Evolutionary conservation across 352 stramenopile genomes (phyloP).

Genomic region (Pythium aquatile): DNA sequence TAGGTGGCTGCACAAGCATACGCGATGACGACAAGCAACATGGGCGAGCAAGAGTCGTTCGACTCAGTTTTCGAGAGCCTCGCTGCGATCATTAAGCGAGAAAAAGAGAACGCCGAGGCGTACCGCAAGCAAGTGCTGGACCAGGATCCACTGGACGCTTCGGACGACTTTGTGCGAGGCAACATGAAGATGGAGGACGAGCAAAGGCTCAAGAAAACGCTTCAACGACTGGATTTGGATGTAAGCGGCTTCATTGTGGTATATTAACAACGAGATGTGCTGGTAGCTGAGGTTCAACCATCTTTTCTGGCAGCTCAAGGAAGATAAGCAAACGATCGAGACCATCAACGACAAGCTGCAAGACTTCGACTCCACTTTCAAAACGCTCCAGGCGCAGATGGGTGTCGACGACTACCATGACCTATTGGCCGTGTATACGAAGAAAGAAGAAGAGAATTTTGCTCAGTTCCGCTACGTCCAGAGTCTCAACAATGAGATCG

Average conservation of each 20-base stretch:
- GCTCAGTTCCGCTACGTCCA: conserved; percentile 79
- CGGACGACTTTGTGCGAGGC: conserved; percentile 68
- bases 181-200: conserved; percentile 82
- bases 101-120: conserved; percentile 71
- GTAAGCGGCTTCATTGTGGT: conserved; percentile 19
- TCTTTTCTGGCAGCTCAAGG: conserved; percentile 43
- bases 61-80: conserved; percentile 74
- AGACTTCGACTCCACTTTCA: conserved; percentile 72
- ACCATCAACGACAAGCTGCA: conserved; percentile 71
- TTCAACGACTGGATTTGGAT: conserved; percentile 59
- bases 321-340: conserved; percentile 68
- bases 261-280: neutral
- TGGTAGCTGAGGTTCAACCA: neutral
- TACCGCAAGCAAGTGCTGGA: conserved; percentile 81
- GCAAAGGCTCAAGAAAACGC: conserved; percentile 60
- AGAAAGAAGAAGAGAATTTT: conserved; percentile 80
- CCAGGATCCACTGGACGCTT: conserved; percentile 59
- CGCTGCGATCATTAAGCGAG: conserved; percentile 64
- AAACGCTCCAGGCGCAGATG: conserved; percentile 59
- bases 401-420: conserved; percentile 63
- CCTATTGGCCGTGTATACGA: conserved; percentile 56
- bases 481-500: conserved; percentile 74
- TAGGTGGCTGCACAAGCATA: conserved; percentile 69
- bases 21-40: conserved; percentile 60
- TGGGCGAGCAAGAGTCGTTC: conserved; percentile 76